Base-by-base conservation (phyloP, 1,284 basidiomycete genomes). In the Boletellus sp. region DNA sequence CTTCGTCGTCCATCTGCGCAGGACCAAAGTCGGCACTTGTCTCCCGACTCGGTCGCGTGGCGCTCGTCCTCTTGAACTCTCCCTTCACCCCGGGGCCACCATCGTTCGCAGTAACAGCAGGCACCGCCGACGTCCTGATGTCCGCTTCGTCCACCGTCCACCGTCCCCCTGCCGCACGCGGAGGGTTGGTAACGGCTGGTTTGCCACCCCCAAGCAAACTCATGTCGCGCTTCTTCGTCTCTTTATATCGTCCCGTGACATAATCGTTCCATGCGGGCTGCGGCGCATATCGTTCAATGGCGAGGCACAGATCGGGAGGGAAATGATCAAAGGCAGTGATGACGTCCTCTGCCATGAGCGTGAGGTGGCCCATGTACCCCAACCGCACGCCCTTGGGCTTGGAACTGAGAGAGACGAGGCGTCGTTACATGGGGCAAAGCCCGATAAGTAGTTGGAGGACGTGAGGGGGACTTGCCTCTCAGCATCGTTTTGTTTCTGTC, bases 301-400 rank as follows among this genome's bases (percentile, higher is more conserved):
- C 70, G 1, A 79, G 73, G 33, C 82, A 77, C n/a, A 96, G 77
- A 38, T 93, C 90, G 18, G 81, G 76, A 0, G 94, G 93, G 71
- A 93, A 95, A 43, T 90, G 85, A 43, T 93, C 87, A 37, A 96
- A 77, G 7, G 91, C 85, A 53, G 82, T 83, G 63, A 94, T 85
- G 13, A 94, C 87, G 62, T 95, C 93, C 67, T 95, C 93, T 0
- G 92, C 86, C 57, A 99, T 94, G 55, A 98, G 82, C 12, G 90
- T 91, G 40, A 99, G 81, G 67, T 99, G 95, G 0, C 96, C 96
- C 96, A 99, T 99, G 72, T 93, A 97, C 1, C 95, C 94, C 39
- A 94, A 70, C 18, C 93, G 84, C 28, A 90, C 83, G 21, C 79
- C 85, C 69, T 83, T 88, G 22, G 79, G 83, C 66, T 81, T 85